Percentiles rank a stretch among this genome's conserved stretches.
Evolutionary conservation across 371 early-diverging fungal genomes (phyloP).

Genomic region (Haplosporangium sp.): DNA sequence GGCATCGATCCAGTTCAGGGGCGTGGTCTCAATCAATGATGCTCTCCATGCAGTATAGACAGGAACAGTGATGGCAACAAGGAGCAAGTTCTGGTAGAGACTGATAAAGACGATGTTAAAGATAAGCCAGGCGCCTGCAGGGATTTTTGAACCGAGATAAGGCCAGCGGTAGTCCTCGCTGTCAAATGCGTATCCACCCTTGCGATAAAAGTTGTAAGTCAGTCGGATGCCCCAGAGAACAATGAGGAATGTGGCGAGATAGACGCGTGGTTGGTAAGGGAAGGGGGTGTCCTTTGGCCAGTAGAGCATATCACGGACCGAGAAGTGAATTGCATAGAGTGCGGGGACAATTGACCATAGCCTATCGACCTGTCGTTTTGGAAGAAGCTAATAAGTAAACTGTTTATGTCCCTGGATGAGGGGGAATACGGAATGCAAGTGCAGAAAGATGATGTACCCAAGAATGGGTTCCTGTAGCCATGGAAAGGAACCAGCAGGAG

Average conservation of each 20-base stretch:
- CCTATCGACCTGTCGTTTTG: constrained; percentile 58
- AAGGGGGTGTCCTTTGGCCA: constrained; percentile 39
- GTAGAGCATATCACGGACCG: constrained; percentile 57
- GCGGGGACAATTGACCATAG: constrained; percentile 81
- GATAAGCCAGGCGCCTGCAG: constrained; percentile 68
- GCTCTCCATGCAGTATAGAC: constrained; percentile 61
- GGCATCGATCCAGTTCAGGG: constrained; percentile 61
- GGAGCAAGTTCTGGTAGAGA: constrained; percentile 74
- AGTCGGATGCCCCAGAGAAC: constrained; percentile 83
- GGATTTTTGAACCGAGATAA: constrained; percentile 59
- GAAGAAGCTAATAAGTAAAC: neutral
- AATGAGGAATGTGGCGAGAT: constrained; percentile 63
- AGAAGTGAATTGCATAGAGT: constrained; percentile 68
- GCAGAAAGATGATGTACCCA: constrained; percentile 20
- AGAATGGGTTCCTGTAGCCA: constrained; percentile 50
- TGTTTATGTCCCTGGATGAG: neutral
- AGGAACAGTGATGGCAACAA: constrained; percentile 74
- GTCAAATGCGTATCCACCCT: constrained; percentile 80
- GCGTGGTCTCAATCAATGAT: constrained; percentile 14
- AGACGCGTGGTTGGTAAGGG: constrained; percentile 59
- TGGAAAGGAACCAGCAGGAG: constrained; percentile 43
- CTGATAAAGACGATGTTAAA: constrained; percentile 83
- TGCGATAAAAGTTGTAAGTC: constrained; percentile 82
- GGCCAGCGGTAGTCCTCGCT: constrained; percentile 87
- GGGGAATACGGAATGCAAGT: neutral